Base-by-base conservation (phyloP, 352 stramenopile genomes). In the Elongisporangium undulatum region DNA sequence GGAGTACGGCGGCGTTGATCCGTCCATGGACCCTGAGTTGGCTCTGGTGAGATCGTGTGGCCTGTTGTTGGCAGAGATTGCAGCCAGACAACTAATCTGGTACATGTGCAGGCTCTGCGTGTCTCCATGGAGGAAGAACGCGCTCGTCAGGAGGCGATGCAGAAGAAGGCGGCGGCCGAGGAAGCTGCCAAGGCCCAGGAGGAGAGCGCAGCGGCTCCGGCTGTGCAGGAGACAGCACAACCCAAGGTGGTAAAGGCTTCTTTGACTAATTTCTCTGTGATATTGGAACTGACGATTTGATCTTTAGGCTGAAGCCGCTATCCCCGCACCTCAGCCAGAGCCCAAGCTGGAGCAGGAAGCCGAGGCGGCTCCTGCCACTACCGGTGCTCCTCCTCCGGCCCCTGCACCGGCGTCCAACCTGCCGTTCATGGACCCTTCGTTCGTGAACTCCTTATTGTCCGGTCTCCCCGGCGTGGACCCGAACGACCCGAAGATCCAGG, bases 51-150 rank as follows among this genome's bases (percentile, higher is more conserved):
- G 69, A 22, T 24, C 12, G 4, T 41, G 4, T 9, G n/a, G 8
- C 29, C 4, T 6, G 8, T 6, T 41, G 29, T 2, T 41, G 29
- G 4, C 29, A 15, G 8, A 15, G 4, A 41, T 13, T 15, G 8
- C 8, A 41, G 29, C 8, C 5, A 15, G 9, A 15, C 4, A 41
- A 9, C 29, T 41, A 41, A 41, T 41, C 29, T 2, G 29, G 9
- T 15, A 2, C 60, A 15, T 49, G 7, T 59, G 1, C 54, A 95
- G 86, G 74, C 88, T 4, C 81, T 99, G 16, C 89, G 97, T 64
- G 94, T 99, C 10, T 99, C 95, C 55, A 99, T 99, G 96, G 97
- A 99, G 77, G 97, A 99, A 76, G 97, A 99, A 74, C 87, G 96
- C 49, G 96, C 94, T 16, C 85, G 96, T 34, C 95, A 99, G 61